Conservation (phyloP, 176 grass and related monocot species). For the Raddia guianensis region DNA sequence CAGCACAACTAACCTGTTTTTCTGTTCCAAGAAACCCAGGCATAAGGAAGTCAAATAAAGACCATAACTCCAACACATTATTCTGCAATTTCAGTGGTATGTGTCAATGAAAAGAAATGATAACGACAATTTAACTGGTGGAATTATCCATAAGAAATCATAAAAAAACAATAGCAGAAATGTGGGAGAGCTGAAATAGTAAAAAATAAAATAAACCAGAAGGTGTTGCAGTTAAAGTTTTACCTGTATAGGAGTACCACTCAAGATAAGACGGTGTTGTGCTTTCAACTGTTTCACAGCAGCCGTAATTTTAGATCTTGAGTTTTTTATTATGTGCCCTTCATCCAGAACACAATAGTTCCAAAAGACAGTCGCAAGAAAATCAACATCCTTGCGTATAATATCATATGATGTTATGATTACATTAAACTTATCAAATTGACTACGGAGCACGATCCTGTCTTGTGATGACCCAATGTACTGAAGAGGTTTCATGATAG, state of each 20-base stretch:
- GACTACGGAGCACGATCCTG: slow-evolving; percentile 65
- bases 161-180: slow-evolving; percentile 22
- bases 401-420: slow-evolving; percentile 98
- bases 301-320: slow-evolving; percentile 95
- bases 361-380: slow-evolving; percentile 73
- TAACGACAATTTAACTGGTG: background rate
- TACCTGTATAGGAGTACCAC: slow-evolving; percentile 98
- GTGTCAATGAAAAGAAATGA: slow-evolving; percentile 32
- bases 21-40: slow-evolving; percentile 99
- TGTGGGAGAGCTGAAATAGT: slow-evolving; percentile 8
- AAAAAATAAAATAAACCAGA: slow-evolving; percentile 18
- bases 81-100: slow-evolving; percentile 69
- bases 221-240: background rate
- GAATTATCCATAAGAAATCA: slow-evolving; percentile 31
- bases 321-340: slow-evolving; percentile 99
- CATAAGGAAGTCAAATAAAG: slow-evolving; percentile 99
- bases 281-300: slow-evolving; percentile 93
- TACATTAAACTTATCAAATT: slow-evolving; percentile 85
- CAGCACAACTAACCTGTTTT: slow-evolving; percentile 69
- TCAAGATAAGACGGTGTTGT: slow-evolving; percentile 97
- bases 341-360: slow-evolving; percentile 99
- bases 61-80: slow-evolving; percentile 99
- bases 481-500: slow-evolving; percentile 82
- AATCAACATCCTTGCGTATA: slow-evolving; percentile 96
- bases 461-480: slow-evolving; percentile 88